Percentiles rank a stretch among this genome's conserved stretches.
Evolutionary conservation across 2,329 filamentous ascomycete genomes (phyloP).

Genomic region (Daldinia sp.): DNA sequence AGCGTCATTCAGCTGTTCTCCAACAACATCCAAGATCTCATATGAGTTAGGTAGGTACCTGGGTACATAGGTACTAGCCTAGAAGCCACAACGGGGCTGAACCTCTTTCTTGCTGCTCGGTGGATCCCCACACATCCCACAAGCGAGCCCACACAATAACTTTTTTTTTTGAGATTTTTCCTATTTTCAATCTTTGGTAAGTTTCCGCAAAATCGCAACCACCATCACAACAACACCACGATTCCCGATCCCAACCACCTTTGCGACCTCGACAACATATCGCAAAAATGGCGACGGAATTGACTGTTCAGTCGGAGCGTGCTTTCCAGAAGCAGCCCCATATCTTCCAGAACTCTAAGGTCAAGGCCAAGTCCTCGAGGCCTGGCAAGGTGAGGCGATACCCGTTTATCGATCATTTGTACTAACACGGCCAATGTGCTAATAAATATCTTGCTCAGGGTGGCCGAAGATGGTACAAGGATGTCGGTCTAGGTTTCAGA

Average conservation of each 20-base stretch:
- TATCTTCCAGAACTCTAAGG: constrained; percentile 99
- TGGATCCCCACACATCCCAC: constrained; percentile 20
- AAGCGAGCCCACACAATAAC: constrained; percentile 38
- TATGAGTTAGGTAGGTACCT: background rate
- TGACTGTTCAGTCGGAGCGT: constrained; percentile 99
- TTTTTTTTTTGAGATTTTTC: constrained; percentile 36
- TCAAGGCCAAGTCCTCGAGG: constrained; percentile 82
- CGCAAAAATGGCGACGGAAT: constrained; percentile 92
- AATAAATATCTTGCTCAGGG: constrained; percentile 30
- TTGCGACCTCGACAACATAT: constrained; percentile 54
- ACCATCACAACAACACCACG: constrained; percentile 35
- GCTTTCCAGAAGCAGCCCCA: constrained; percentile 99
- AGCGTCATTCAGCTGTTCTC: background rate
- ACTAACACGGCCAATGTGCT: constrained; percentile 1
- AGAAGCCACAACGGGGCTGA: constrained; percentile 21
- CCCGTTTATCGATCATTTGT: background rate
- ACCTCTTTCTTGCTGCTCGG: constrained; percentile 5
- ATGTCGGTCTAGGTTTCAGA: constrained; percentile 98
- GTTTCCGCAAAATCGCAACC: constrained; percentile 37
- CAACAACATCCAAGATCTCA: too few species aligned
- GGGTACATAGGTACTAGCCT: background rate
- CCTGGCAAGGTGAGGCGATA: constrained; percentile 80
- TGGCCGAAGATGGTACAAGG: constrained; percentile 82
- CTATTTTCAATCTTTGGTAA: constrained; percentile 26
- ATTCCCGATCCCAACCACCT: constrained; percentile 43